Conservation (phyloP, 2,329 filamentous ascomycete species). For the Cadophora sp. region DNA sequence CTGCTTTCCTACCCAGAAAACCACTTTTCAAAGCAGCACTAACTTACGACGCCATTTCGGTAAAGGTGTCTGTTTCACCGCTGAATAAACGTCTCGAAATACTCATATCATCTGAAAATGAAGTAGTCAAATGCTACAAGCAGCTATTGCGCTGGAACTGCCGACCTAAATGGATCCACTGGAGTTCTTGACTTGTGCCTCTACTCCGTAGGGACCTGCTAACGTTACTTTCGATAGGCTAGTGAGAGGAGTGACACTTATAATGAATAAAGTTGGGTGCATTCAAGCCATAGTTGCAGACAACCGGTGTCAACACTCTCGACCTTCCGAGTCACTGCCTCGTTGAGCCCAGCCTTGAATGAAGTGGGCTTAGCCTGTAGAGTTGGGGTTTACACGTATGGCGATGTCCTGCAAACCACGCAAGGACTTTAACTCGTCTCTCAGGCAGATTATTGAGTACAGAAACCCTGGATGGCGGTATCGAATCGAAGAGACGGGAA, state of each 20-base stretch:
- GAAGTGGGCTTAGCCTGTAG: not conserved
- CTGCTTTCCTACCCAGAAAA: not conserved
- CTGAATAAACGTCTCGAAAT: not conserved
- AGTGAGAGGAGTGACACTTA: not conserved
- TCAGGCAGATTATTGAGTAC: not conserved
- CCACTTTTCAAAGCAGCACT: not conserved
- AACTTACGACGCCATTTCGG: not conserved
- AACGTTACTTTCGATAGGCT: not conserved
- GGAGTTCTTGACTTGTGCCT: not conserved
- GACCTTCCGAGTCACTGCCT: not conserved
- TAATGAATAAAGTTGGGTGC: not conserved
- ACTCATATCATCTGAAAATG: not conserved
- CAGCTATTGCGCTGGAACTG: not conserved
- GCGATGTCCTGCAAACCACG: not conserved
- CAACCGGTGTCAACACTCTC: not conserved
- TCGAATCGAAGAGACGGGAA: too few relatives aligned
- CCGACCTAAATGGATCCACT: not conserved
- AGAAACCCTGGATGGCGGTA: too few relatives aligned
- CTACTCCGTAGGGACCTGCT: not conserved
- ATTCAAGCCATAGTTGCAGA: not conserved
- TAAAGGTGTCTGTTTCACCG: not conserved
- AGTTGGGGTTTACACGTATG: not conserved
- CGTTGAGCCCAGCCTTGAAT: not conserved
- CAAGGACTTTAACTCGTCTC: not conserved
- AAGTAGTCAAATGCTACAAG: not conserved